A percentile compares a stretch with the other conserved stretches of the same genome.
phyloP scores from a whole-genome alignment of 257 asterid species.

The Ehretia macrophylla region DNA sequence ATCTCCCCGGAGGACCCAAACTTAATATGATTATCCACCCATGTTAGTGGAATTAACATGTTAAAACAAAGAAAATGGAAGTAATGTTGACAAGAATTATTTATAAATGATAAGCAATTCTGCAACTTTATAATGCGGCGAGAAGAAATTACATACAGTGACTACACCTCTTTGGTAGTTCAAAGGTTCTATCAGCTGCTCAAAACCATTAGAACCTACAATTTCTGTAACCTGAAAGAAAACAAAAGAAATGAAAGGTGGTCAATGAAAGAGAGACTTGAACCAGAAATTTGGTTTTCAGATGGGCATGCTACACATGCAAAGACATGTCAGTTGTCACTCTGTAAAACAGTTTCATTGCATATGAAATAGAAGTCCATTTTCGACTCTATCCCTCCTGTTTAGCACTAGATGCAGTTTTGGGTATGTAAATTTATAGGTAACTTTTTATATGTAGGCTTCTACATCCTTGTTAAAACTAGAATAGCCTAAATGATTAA shows the following conservation, averaged over 20 bases:
- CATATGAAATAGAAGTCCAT: too few species aligned
- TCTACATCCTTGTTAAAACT: too few species aligned
- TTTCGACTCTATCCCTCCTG: too few species aligned
- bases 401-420: too few species aligned
- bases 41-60: neutral
- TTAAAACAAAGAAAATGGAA: neutral
- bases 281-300: neutral
- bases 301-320: too few species aligned
- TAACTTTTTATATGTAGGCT: too few species aligned
- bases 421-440: too few species aligned
- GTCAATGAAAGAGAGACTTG: neutral
- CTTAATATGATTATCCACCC: constrained; percentile 9
- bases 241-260: neutral
- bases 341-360: too few species aligned
- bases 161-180: constrained; percentile 29
- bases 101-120: neutral
- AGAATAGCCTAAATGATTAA: too few species aligned
- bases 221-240: constrained; percentile 17
- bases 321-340: too few species aligned
- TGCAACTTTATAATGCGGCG: constrained; percentile 1
- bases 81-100: neutral
- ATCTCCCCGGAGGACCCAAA: constrained; percentile 35
- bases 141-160: constrained; percentile 24
- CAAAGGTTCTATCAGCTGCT: constrained; percentile 30
- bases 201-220: constrained; percentile 29